Percentiles rank a stretch among this genome's conserved stretches.
Conservation (phyloP, 2,329 filamentous ascomycete genomes). For the Fusarium sp. region DNA sequence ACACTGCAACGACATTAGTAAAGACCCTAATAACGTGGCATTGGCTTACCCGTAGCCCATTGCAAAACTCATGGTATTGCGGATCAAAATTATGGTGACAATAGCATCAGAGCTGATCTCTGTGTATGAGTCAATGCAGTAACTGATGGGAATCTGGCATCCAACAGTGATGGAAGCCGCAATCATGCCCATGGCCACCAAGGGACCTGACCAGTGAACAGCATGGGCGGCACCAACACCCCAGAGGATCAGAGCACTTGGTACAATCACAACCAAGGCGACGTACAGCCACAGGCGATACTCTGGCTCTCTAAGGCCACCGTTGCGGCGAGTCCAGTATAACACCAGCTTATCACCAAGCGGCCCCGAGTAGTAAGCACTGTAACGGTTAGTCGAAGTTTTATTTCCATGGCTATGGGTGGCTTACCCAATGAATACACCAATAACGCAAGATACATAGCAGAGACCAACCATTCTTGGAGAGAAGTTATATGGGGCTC, state of each 20-base stretch:
- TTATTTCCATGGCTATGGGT: too few species aligned
- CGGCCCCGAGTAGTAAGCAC: background rate
- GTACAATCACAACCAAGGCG: background rate
- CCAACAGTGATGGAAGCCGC: background rate
- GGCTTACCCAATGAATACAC: background rate
- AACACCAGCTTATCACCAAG: background rate
- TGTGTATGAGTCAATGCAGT: background rate
- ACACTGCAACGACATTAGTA: background rate
- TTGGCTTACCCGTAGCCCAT: background rate
- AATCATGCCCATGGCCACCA: background rate
- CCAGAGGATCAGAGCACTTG: background rate
- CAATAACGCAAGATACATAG: background rate
- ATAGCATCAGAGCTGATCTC: background rate
- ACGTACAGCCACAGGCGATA: background rate
- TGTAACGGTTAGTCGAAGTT: background rate
- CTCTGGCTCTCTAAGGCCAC: background rate
- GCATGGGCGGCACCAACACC: background rate
- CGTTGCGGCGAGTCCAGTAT: background rate
- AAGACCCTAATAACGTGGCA: fast-evolving
- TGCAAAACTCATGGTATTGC: background rate
- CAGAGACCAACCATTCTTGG: background rate
- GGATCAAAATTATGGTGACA: background rate
- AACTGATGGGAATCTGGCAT: background rate
- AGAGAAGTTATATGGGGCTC: background rate
- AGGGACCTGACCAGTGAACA: background rate